Conservation (phyloP, 2,329 filamentous ascomycete genomes). For the Hymenoscyphus linearis region DNA sequence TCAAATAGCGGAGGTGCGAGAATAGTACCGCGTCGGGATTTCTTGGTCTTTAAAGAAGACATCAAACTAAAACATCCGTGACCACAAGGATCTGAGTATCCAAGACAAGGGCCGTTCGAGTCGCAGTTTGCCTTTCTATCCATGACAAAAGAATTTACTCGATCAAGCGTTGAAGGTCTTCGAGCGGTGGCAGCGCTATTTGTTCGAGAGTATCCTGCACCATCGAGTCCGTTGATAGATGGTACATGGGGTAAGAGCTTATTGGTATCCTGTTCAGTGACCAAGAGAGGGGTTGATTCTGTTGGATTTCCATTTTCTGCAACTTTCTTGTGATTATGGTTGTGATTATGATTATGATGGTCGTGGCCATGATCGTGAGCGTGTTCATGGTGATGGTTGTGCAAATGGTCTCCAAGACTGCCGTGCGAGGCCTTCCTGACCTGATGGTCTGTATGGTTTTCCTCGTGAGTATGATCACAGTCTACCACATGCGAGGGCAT, state of each 20-base stretch:
- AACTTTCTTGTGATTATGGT: background rate
- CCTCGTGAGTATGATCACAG: conserved; percentile 71
- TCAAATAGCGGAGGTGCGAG: background rate
- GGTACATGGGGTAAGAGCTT: conserved; percentile 5
- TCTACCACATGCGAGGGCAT: conserved; percentile 77
- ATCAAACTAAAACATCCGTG: conserved; percentile 40
- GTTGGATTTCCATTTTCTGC: conserved; percentile 15
- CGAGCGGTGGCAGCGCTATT: conserved; percentile 25
- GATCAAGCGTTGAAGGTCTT: conserved; percentile 48
- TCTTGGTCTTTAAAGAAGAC: conserved; percentile 5
- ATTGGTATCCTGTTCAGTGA: conserved; percentile 14
- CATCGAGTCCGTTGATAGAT: conserved; percentile 2
- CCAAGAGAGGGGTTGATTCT: conserved; percentile 29
- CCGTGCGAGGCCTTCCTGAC: conserved; percentile 11
- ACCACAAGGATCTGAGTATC: conserved; percentile 60
- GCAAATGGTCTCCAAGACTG: conserved; percentile 4
- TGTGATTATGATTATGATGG: background rate
- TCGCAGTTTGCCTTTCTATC: conserved; percentile 61
- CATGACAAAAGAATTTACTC: conserved; percentile 59
- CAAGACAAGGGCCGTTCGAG: conserved; percentile 54
- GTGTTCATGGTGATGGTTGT: background rate
- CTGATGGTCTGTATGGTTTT: conserved; percentile 31
- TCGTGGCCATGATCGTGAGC: background rate
- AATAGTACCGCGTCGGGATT: background rate
- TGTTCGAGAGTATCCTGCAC: conserved; percentile 5